A percentile compares a stretch with the other conserved stretches of the same genome.
Evolutionary conservation across 2,329 filamentous ascomycete genomes (phyloP).

Genomic region (Paracoccidioides brasiliensis): DNA sequence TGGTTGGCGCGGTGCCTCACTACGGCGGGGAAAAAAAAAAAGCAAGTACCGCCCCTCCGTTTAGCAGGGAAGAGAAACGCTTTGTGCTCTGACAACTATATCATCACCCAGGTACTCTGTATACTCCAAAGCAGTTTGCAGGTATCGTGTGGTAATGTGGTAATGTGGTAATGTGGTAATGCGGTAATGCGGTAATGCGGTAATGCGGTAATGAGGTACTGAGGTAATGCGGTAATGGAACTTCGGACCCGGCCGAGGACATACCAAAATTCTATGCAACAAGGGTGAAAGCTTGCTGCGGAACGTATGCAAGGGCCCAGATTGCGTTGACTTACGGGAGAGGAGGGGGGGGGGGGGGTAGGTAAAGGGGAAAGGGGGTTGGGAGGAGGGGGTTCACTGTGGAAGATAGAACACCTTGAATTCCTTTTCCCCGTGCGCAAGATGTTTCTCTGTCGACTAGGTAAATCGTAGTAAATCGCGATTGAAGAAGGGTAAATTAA

Average conservation of each 20-base stretch:
- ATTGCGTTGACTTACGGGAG: background rate
- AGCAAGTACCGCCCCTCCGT: background rate
- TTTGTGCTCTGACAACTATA: background rate
- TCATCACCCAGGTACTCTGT: background rate
- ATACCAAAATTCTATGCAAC: background rate
- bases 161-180: no score
- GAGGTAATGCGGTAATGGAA: background rate
- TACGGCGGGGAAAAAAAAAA: background rate
- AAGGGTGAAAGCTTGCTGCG: background rate
- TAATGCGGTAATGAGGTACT: no score
- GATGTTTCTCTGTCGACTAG: no score
- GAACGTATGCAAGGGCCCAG: background rate
- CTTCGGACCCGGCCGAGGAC: background rate
- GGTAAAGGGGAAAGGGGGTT: no score
- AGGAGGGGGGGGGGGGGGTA: no score
- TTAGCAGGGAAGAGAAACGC: background rate
- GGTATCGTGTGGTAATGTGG: no score
- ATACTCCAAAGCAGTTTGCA: no score
- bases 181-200: background rate
- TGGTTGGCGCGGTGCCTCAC: no score
- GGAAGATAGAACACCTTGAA: no score
- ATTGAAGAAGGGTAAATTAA: no score
- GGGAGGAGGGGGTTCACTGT: no score
- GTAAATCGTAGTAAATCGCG: no score
- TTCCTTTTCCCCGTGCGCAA: background rate